Conservation (phyloP, 495 filamentous ascomycete genomes). For the Xylaria venustula region DNA sequence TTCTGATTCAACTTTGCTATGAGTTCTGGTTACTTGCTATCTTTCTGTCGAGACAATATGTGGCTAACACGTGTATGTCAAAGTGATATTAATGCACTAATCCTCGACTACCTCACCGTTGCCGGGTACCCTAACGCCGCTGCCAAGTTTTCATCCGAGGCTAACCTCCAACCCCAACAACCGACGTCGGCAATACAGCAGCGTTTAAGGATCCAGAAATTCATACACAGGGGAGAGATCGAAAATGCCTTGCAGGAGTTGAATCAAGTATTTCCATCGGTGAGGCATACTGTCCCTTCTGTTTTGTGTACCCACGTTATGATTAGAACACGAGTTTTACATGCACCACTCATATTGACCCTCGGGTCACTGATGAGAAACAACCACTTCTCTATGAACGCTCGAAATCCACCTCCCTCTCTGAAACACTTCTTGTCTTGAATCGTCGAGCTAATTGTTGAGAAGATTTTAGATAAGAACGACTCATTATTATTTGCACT, state of each 20-base stretch:
- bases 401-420: slow-evolving; percentile 15
- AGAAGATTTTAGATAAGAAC: slow-evolving; percentile 82
- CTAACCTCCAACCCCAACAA: slow-evolving; percentile 74
- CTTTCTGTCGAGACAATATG: slow-evolving; percentile 31
- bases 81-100: slow-evolving; percentile 92
- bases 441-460: slow-evolving; percentile 34
- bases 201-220: slow-evolving; percentile 73
- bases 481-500: slow-evolving; percentile 86
- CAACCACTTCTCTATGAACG: slow-evolving; percentile 93
- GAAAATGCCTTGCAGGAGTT: slow-evolving; percentile 80
- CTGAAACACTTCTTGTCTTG: slow-evolving; percentile 2
- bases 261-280: slow-evolving; percentile 88
- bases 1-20: slow-evolving; percentile 50
- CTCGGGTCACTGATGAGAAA: slow-evolving; percentile 87
- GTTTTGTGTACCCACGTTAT: slow-evolving; percentile 54
- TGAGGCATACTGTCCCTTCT: slow-evolving; percentile 48
- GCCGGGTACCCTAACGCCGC: slow-evolving; percentile 95
- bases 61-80: slow-evolving; percentile 15
- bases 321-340: slow-evolving; percentile 89
- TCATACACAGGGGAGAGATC: slow-evolving; percentile 81
- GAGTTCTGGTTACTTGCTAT: not conserved
- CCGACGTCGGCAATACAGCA: slow-evolving; percentile 71
- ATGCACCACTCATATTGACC: slow-evolving; percentile 99
- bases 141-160: slow-evolving; percentile 89
- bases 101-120: slow-evolving; percentile 96